Evolutionary conservation across 257 asterid genomes (phyloP).

Genomic region (Marsdenia floribunda): DNA sequence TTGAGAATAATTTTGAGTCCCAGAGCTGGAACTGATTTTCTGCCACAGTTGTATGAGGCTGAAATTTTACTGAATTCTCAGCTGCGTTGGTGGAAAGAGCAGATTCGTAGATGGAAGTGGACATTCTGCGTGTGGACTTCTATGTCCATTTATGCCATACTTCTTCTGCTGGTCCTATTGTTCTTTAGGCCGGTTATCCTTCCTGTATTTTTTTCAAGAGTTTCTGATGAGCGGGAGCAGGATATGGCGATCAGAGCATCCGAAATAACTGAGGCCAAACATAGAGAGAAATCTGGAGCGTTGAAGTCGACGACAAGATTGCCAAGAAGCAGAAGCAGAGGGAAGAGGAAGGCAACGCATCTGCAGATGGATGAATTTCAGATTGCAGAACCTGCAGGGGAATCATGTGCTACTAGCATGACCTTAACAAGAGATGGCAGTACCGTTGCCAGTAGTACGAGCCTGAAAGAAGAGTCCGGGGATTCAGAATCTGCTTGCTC

Average conservation of each 20-base stretch:
- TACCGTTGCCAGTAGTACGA: conserved; percentile 15
- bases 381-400: conserved; percentile 11
- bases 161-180: conserved; percentile 32
- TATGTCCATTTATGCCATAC: conserved; percentile 34
- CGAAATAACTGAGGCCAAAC: conserved; percentile 14
- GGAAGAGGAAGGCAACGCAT: conserved; percentile 49
- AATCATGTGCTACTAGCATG: conserved; percentile 41
- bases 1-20: conserved; percentile 52
- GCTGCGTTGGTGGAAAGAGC: conserved; percentile 58
- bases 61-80: conserved; percentile 41
- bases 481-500: conserved; percentile 51
- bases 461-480: conserved; percentile 32
- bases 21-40: conserved; percentile 47
- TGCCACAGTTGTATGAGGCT: conserved; percentile 67
- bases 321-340: conserved; percentile 40
- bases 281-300: conserved; percentile 23
- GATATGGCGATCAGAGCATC: conserved; percentile 1
- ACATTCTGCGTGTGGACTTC: conserved; percentile 67
- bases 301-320: conserved; percentile 37
- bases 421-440: conserved; percentile 19
- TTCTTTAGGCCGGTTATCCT: conserved; percentile 50
- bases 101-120: conserved; percentile 63
- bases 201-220: conserved; percentile 23
- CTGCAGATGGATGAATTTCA: conserved; percentile 2
- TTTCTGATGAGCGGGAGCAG: conserved; percentile 5